Percentiles rank a stretch among this genome's conserved stretches.
These are phyloP conservation scores for Russula abietina DNA, from an alignment of 768 basidiomycete genomes.

Conservation along the genomic window DNA sequence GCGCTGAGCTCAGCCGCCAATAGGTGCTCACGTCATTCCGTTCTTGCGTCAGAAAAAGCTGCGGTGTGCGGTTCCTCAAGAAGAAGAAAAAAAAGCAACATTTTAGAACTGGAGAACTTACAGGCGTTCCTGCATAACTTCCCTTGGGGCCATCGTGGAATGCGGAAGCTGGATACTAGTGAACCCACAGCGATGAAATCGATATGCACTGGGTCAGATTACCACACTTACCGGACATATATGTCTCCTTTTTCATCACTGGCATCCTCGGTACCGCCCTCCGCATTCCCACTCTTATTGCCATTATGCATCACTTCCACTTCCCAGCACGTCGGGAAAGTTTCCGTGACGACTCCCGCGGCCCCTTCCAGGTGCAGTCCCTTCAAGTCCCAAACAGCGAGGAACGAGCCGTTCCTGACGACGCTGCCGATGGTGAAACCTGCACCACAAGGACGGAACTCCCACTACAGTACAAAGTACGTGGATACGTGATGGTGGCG, in stretches of 20 bases:
- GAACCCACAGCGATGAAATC: background rate
- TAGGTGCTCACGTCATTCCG: constrained; percentile 16
- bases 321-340: constrained; percentile 24
- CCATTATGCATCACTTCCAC: constrained; percentile 22
- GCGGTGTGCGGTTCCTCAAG: background rate
- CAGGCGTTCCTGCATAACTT: constrained; percentile 19
- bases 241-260: constrained; percentile 14
- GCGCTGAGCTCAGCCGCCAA: constrained; percentile 17
- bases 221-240: constrained; percentile 19
- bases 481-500: too few species aligned
- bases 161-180: constrained; percentile 23
- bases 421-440: constrained; percentile 17
- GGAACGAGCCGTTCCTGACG: background rate
- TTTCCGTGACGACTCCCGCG: constrained; percentile 8
- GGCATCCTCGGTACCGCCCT: too few species aligned
- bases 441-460: constrained; percentile 13
- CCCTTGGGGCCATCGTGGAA: constrained; percentile 16
- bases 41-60: constrained; percentile 21
- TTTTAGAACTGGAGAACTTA: background rate
- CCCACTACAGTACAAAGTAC: constrained; percentile 9
- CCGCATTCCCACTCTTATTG: background rate
- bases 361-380: background rate
- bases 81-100: too few species aligned
- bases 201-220: background rate
- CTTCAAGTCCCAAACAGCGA: constrained; percentile 6